Base-by-base conservation (phyloP, 768 basidiomycete species). In the Paxillus ammoniavirescens region DNA sequence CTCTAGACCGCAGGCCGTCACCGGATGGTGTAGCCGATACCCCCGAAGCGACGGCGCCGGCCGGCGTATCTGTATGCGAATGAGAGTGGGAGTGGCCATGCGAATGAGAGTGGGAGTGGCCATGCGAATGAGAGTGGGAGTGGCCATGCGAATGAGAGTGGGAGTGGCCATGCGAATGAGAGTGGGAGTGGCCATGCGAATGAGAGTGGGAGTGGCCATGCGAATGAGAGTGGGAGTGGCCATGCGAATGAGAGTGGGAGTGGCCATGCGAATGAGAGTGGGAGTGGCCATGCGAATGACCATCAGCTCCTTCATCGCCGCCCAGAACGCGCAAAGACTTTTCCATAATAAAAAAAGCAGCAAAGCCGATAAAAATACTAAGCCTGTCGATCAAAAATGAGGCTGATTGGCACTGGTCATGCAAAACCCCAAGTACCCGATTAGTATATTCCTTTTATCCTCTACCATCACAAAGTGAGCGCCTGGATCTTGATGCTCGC, bases 261-360 rank as follows among this genome's bases (percentile, higher is more conserved):
- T 84, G 82, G 14, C 72, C 79, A 61, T 87, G 86, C 0, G 82
- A 79, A 61, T 87, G 86, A 0, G 82, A 80, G 69, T 82, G 82
- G 6, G 82, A 80, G 69, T 84, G 82, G 14, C 72, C 67, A 59
- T 81, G 79, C 9, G 72, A 77, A 55, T 81, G 78, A n/a, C 73
- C 76, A 13, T 72, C 67, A 14, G 71, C 67, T 49, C 73, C 79
- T 43, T 77, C 80, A 42, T 81, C 85, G 36, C 83, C 78, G 41
- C 84, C 82, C 17, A 94, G 77, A 10, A 93, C 91, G 17, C 93
- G 83, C 59, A 94, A 78, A 10, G 89, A 84, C 73, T 95, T 96
- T 68, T 96, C 93, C 83, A 95, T 91, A 62, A 93, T 79, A 74
- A 95, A 96, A 73, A 96, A 96, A 0, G 89, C 74, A 33, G 91